Evolutionary conservation across 371 early-diverging fungal genomes (phyloP).

Genomic region (Mortierella sp.): DNA sequence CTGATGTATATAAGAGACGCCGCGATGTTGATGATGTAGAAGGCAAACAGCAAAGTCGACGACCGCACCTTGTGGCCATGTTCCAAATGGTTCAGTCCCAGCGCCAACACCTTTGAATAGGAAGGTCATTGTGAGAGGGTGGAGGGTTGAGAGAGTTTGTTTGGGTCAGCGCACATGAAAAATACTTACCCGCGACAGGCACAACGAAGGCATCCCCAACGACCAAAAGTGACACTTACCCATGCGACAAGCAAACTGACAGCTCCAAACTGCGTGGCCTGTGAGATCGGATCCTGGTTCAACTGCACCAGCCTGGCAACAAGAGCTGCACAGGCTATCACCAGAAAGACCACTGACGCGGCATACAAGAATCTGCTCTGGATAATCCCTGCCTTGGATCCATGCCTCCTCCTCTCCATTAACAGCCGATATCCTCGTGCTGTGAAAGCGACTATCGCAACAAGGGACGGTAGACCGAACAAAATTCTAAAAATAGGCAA

Average conservation of each 20-base stretch:
- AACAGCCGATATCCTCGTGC: background rate
- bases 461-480: conserved; percentile 1
- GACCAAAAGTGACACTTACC: conserved; percentile 4
- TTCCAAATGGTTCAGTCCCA: conserved; percentile 22
- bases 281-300: background rate
- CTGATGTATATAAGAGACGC: conserved; percentile 29
- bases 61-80: conserved; percentile 21
- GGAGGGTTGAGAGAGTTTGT: background rate
- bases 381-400: background rate
- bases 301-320: conserved; percentile 1
- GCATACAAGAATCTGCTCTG: background rate
- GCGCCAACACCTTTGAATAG: conserved; percentile 14
- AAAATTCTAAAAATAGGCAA: background rate
- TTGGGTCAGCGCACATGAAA: background rate
- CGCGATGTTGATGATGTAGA: conserved; percentile 19
- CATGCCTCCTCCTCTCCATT: background rate
- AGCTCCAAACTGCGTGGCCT: background rate
- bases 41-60: conserved; percentile 24
- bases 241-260: background rate
- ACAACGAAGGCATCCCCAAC: too few species aligned
- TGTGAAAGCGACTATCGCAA: background rate
- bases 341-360: background rate
- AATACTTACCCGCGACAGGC: too few species aligned
- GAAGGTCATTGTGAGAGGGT: background rate
- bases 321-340: background rate